A percentile compares a stretch with the other conserved stretches of the same genome.
Evolutionary conservation across 129 eudicot genomes (phyloP).

Genomic region (Calendula officinalis): DNA sequence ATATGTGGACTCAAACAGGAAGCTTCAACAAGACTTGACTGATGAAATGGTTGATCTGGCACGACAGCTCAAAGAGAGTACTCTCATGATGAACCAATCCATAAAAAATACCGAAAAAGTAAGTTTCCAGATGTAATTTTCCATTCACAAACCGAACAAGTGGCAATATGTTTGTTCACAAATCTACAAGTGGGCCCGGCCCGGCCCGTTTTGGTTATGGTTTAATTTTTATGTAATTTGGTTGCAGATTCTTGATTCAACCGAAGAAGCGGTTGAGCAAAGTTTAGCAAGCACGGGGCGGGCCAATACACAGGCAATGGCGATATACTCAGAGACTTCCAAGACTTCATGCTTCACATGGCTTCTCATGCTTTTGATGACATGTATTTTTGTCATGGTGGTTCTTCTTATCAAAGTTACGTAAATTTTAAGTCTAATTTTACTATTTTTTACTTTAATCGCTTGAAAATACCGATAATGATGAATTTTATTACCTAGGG

Average conservation of each 20-base stretch:
- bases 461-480: not conserved
- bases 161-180: too few species aligned
- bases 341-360: conserved; percentile 80
- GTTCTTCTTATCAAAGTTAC: conserved; percentile 88
- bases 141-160: not conserved
- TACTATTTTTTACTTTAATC: not conserved
- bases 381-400: conserved; percentile 80
- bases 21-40: conserved; percentile 96
- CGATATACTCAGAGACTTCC: conserved; percentile 58
- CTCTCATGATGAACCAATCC: conserved; percentile 82
- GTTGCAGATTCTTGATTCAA: conserved; percentile 80
- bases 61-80: conserved; percentile 83
- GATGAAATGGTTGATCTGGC: conserved; percentile 97
- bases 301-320: conserved; percentile 70
- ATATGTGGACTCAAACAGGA: conserved; percentile 37
- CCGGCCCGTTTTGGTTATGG: too few species aligned
- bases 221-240: not conserved
- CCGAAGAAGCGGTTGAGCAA: conserved; percentile 87
- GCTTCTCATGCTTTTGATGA: conserved; percentile 75
- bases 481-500: too few species aligned
- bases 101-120: conserved; percentile 79
- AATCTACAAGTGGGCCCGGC: too few species aligned
- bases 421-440: conserved; percentile 4
- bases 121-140: conserved; percentile 21
- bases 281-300: conserved; percentile 95